A percentile compares a stretch with the other conserved stretches of the same genome.
Evolutionary conservation across 2,329 filamentous ascomycete genomes (phyloP).

Genomic region (Zymoseptoria ardabiliae): DNA sequence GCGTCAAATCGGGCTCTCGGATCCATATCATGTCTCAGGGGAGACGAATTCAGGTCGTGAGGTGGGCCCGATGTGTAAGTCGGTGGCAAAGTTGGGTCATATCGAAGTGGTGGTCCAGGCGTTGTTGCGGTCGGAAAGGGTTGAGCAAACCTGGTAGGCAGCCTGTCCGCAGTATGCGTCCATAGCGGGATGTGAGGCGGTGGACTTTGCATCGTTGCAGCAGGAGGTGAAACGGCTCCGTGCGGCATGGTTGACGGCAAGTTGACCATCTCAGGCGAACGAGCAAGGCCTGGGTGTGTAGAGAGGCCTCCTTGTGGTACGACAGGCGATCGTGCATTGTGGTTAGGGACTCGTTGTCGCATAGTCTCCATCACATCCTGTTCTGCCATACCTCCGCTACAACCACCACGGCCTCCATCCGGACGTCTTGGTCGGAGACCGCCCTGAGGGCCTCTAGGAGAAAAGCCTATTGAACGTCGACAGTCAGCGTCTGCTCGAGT

Average conservation of each 20-base stretch:
- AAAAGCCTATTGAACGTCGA: neutral
- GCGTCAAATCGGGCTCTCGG: constrained; percentile 5
- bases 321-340: neutral
- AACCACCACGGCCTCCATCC: neutral
- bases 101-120: neutral
- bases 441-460: constrained; percentile 8
- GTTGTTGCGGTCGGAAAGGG: neutral
- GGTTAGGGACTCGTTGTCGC: neutral
- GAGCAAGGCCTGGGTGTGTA: neutral
- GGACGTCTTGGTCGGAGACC: constrained; percentile 2
- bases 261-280: neutral
- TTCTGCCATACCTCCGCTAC: neutral
- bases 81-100: neutral
- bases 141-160: neutral
- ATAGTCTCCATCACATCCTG: neutral
- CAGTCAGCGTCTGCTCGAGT: neutral
- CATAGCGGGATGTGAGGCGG: neutral
- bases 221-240: neutral
- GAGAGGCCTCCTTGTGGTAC: neutral
- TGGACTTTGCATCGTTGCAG: neutral
- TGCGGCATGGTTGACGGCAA: neutral
- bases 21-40: neutral
- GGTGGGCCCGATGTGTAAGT: neutral
- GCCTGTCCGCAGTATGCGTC: neutral
- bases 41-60: neutral